Base-by-base conservation (phyloP, 2,329 filamentous ascomycete species). In the Nannizziopsis barbatae region DNA sequence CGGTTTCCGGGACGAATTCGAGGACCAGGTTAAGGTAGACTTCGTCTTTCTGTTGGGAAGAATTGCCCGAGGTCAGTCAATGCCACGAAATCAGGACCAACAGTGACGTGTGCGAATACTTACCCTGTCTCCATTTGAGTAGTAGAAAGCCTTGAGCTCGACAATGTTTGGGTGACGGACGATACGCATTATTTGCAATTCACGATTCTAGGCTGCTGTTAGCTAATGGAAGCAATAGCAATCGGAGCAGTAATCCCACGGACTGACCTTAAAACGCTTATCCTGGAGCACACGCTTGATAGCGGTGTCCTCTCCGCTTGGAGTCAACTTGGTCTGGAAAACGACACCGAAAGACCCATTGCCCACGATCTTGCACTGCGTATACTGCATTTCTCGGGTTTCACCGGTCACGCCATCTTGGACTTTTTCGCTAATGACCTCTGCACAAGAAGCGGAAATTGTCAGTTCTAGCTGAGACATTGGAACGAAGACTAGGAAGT, bases 171-270 rank as follows among this genome's bases (percentile, higher is more conserved):
- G 92, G 68, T 98, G 92, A 64, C 90, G 83, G 62, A 98, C 92
- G 65, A 98, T 98, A 65, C 92, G 85, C 92, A 98, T 98, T 66
- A 98, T 98, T 69, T 98, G 92, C 59, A 98, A 78, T 68, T 98
- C 92, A 71, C 92, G 88, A 67, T 98, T 98, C 92, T 98, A 65
- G 22, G 22, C 14, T 6, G 12, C 17, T 1, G 17, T 49, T 11
- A 31, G 40, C 20, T 32, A 2, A 11, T 5, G 10, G 14, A 22
- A 30, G 17, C 14, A 10, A n/a, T 1, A 7, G 14, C 7, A 1
- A 18, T 22, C 14, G 35, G 15, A 15, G 33, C n/a, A 10, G 7
- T 30, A n/a, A 35, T n/a, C 7, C 2, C n/a, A 30, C 27, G 6
- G n/a, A 53, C 60, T 66, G 62, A 94, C 92, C 86, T 98, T 98